Base-by-base conservation (phyloP, 345 rosid genomes). In the Eucalyptus rudis region DNA sequence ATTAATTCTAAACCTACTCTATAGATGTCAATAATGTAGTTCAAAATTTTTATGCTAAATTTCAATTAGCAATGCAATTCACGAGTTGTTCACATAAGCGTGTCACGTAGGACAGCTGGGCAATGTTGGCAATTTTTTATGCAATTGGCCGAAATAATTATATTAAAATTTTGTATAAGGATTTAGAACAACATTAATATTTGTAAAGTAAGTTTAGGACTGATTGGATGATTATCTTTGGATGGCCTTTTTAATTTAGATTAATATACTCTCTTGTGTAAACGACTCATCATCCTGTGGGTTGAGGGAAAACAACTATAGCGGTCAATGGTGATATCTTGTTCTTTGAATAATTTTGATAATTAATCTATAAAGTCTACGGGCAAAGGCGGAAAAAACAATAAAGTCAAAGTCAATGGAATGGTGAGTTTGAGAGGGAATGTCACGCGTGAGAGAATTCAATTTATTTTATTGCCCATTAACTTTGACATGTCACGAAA, bases 401-500 rank as follows among this genome's bases (percentile, higher is more conserved):
- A 86, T 9, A 12, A 31, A n/a, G 24, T 49, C 64, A 33, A 19
- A 43, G 59, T 86, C 59, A n/a, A 51, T n/a, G 40, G 27, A n/a
- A 51, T 49, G 27, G 59, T 86, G 40, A 20, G 64, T 31, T 50
- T n/a, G 87, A 49, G 33, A 15, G 44, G 33, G 56, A 86, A 27
- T 54, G 56, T 86, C 56, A 29, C 43, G 87, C 51, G 25, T 49
- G 56, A 86, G 43, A 49, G 33, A 86, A 29, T 50, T 31, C 59
- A 86, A 86, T 47, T 86, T 54, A 47, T 19, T 27, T 86, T 86
- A 94, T 94, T 90, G 94, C 91, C 83, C 94, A 93, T 54, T 15
- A 31, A 66, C 40, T 66, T 31, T 31, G 24, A 66, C 79, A 31
- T 31, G 43, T 66, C 43, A 16, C 10, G 43, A 31, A 31, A 31